phyloP scores from a whole-genome alignment of 192 early-diverging fungal genomes.

The Podochytrium sp. region DNA sequence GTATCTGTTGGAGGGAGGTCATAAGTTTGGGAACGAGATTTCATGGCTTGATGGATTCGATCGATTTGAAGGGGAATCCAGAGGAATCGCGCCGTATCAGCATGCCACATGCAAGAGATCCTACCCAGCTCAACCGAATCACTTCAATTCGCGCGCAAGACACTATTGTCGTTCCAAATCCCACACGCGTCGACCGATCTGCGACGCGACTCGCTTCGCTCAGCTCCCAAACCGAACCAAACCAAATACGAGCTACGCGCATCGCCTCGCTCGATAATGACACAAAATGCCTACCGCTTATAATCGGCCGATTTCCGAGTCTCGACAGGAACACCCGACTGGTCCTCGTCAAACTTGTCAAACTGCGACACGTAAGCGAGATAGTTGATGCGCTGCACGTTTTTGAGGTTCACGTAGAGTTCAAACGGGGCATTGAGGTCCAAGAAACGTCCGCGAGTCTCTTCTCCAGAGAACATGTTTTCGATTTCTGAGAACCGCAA shows the following conservation, averaged over 20 bases:
- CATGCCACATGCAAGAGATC: too few species aligned
- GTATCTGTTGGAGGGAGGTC: too few species aligned
- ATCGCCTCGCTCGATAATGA: too few species aligned
- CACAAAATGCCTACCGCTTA: constrained; percentile 45
- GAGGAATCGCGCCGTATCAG: too few species aligned
- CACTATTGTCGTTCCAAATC: too few species aligned
- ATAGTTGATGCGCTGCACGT: constrained; percentile 57
- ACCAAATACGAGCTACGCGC: not conserved
- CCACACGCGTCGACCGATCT: too few species aligned
- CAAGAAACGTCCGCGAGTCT: constrained; percentile 79
- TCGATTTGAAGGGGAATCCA: too few species aligned
- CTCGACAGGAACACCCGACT: constrained; percentile 47
- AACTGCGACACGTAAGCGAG: constrained; percentile 71
- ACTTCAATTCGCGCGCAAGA: too few species aligned
- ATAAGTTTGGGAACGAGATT: not conserved
- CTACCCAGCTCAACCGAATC: too few species aligned
- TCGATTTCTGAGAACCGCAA: constrained; percentile 75
- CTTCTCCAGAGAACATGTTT: constrained; percentile 91
- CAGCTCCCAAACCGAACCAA: too few species aligned
- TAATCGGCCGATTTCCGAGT: constrained; percentile 66
- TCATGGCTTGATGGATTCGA: not conserved
- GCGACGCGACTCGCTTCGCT: too few species aligned
- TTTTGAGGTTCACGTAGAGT: constrained; percentile 83
- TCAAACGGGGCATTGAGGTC: constrained; percentile 83
- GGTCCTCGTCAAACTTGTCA: constrained; percentile 54